Evolutionary conservation across 2,329 filamentous ascomycete species (phyloP).

Genomic region (Alternaria infectoria): DNA sequence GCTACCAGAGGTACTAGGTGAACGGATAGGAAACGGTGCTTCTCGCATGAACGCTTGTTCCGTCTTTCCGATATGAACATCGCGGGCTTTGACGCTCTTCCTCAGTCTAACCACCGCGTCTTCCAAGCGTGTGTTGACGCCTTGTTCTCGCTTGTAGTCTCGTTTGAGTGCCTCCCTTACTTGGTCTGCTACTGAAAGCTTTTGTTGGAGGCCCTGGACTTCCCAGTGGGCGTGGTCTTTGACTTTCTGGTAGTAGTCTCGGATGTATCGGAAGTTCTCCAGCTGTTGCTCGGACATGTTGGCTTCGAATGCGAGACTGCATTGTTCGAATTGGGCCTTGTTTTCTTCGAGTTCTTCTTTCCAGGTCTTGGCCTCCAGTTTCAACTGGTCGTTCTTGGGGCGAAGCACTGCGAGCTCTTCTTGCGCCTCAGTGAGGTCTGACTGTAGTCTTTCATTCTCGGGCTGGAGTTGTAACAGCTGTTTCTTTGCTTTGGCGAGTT

Average conservation of each 20-base stretch:
- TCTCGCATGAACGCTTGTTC: neutral
- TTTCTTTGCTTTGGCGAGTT: neutral
- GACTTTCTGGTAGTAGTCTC: slow-evolving; percentile 14
- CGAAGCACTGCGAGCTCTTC: neutral
- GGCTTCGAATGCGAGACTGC: neutral
- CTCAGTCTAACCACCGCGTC: neutral
- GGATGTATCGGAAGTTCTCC: slow-evolving; percentile 12
- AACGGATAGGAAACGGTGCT: neutral
- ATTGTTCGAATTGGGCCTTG: slow-evolving; percentile 1
- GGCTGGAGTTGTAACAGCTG: neutral
- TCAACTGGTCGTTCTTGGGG: neutral
- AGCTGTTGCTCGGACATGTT: neutral
- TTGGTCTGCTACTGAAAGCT: slow-evolving; percentile 4
- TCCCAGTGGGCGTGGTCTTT: slow-evolving; percentile 10
- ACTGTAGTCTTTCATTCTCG: slow-evolving; percentile 1
- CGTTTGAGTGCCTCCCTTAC: neutral
- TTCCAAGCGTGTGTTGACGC: neutral
- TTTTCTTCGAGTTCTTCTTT: neutral
- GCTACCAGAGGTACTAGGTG: neutral
- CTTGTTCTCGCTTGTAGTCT: slow-evolving; percentile 1
- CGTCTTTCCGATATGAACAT: neutral
- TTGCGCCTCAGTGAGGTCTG: neutral
- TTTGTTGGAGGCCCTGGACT: slow-evolving; percentile 5
- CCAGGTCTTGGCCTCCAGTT: neutral
- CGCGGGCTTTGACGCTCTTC: neutral